Conservation (phyloP, 2,329 filamentous ascomycete genomes). For the Hansfordia pulvinata region DNA sequence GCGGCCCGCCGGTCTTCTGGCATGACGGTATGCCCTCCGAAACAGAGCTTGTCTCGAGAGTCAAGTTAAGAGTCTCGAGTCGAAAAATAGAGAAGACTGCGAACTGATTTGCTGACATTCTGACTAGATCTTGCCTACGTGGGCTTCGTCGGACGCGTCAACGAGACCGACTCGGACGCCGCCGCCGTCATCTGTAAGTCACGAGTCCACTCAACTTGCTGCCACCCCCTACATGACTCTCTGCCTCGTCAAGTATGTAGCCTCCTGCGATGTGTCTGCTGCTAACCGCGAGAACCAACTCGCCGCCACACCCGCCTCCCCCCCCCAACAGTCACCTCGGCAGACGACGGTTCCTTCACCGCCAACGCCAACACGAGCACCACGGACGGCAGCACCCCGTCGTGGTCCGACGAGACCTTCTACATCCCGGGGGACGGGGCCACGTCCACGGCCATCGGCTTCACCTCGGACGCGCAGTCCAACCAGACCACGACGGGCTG, state of each 20-base stretch:
- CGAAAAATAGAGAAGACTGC: no score
- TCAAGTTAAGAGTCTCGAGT: no score
- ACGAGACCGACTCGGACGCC: constrained; percentile 3
- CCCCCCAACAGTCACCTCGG: constrained; percentile 6
- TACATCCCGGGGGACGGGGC: constrained; percentile 9
- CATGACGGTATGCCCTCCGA: constrained; percentile 8
- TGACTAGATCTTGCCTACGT: constrained; percentile 4
- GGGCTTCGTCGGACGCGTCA: constrained; percentile 2
- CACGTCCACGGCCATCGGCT: constrained; percentile 8
- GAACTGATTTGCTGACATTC: no score
- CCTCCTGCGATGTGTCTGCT: constrained; percentile 1
- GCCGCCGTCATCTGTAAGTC: constrained; percentile 3
- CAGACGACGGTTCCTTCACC: constrained; percentile 5
- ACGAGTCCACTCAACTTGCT: not conserved
- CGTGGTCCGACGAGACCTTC: constrained; percentile 12
- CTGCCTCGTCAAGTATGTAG: not conserved
- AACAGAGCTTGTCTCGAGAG: not conserved
- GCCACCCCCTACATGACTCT: not conserved
- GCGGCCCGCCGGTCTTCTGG: constrained; percentile 11
- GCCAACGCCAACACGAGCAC: constrained; percentile 9
- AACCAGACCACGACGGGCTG: constrained; percentile 9
- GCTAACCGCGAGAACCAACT: constrained; percentile 8
- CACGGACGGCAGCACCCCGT: constrained; percentile 3
- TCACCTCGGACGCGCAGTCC: constrained; percentile 4
- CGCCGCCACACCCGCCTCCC: not conserved